These are phyloP conservation scores for Ceratobasidium sp. DNA, from an alignment of 1,284 basidiomycete species.

Conservation along the genomic window DNA sequence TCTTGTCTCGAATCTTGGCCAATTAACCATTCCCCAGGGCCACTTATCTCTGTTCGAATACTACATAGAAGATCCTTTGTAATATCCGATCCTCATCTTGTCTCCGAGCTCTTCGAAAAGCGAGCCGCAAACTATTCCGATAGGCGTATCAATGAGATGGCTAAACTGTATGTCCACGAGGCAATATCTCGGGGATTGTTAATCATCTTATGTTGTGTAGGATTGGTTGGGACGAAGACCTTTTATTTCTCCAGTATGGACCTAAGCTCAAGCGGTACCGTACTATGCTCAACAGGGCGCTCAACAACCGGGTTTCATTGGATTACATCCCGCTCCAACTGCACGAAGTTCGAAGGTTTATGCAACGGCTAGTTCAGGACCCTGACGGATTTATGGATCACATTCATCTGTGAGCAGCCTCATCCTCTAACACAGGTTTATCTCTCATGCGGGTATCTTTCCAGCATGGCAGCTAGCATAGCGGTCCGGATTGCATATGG, in stretches of 20 bases:
- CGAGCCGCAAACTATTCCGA: conserved; percentile 24
- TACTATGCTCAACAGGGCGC: conserved; percentile 18
- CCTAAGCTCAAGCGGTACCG: conserved; percentile 22
- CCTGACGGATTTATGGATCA: conserved; percentile 21
- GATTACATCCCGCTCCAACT: conserved; percentile 24
- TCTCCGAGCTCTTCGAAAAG: conserved; percentile 31
- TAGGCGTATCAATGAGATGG: conserved; percentile 12
- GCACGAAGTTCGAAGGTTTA: conserved; percentile 7
- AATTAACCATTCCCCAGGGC: not conserved
- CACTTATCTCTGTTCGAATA: conserved; percentile 30
- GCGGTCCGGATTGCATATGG: conserved; percentile 27
- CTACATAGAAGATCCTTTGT: conserved; percentile 3
- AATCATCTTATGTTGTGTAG: not conserved
- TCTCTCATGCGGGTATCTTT: not conserved
- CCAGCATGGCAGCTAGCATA: conserved; percentile 24
- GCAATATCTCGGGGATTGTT: no score
- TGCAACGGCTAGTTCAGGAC: not conserved
- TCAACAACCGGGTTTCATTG: conserved; percentile 33
- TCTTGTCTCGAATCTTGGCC: not conserved
- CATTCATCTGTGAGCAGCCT: conserved; percentile 4
- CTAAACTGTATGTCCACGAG: conserved; percentile 22
- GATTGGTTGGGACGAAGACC: not conserved
- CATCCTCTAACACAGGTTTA: not conserved
- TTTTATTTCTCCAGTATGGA: conserved; percentile 15
- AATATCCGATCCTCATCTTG: conserved; percentile 12